These are phyloP conservation scores for Nakazawaea peltata DNA, from an alignment of 805 yeast genomes.

Conservation along the genomic window DNA sequence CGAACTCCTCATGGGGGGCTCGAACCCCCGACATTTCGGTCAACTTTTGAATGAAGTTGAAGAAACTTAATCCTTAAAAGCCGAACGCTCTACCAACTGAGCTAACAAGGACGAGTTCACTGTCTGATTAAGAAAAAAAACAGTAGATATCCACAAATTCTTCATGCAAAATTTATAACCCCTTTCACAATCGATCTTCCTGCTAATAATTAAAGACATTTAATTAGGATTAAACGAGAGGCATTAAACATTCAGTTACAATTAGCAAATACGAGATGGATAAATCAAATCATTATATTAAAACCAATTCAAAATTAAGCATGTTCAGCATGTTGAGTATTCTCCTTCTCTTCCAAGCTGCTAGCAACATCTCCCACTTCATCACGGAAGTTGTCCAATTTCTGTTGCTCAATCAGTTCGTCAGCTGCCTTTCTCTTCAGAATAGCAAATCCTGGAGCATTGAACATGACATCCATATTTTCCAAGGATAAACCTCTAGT, in stretches of 20 bases:
- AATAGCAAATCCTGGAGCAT: constrained; percentile 3
- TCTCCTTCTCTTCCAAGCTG: not conserved
- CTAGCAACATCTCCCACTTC: not conserved
- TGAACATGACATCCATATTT: constrained; percentile 29
- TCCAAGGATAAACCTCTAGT: constrained; percentile 39
- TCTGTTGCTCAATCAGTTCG: not conserved
- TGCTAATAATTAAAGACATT: too few relatives aligned
- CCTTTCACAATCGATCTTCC: too few relatives aligned
- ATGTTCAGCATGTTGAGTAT: constrained; percentile 1
- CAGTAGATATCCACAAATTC: too few relatives aligned
- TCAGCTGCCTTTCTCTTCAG: constrained; percentile 1
- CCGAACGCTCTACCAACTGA: constrained; percentile 69
- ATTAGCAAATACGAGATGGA: too few relatives aligned
- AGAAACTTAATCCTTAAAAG: constrained; percentile 32
- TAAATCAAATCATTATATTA: too few relatives aligned
- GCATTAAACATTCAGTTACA: too few relatives aligned
- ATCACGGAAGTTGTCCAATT: not conserved
- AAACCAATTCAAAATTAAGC: too few relatives aligned
- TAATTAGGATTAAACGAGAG: too few relatives aligned
- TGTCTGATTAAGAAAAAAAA: too few relatives aligned
- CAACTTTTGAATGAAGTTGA: constrained; percentile 8
- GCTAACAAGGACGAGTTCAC: constrained; percentile 36
- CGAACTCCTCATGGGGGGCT: constrained; percentile 28
- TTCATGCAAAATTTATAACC: too few relatives aligned
- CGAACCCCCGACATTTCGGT: constrained; percentile 16